Conservation (phyloP, 371 early-diverging fungal genomes). For the Circinella umbellata region DNA sequence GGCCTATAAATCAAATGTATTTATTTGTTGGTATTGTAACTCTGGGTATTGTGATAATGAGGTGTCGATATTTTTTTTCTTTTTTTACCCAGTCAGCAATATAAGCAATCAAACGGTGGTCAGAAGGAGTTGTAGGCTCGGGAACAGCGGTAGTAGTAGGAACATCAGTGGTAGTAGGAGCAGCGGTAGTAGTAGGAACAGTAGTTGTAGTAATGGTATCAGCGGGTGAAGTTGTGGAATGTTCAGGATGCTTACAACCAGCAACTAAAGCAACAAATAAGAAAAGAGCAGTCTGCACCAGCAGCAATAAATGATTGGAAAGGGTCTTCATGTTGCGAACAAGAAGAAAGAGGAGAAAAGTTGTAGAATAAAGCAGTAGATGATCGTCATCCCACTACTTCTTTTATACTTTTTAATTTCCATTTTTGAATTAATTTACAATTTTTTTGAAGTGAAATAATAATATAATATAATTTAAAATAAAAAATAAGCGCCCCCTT, state of each 20-base stretch:
- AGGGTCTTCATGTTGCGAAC: constrained; percentile 12
- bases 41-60: no score
- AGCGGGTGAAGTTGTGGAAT: background rate
- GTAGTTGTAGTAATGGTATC: background rate
- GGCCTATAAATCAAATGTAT: constrained; percentile 15
- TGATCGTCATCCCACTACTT: background rate
- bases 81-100: constrained; percentile 44
- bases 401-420: background rate
- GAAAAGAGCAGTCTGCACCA: constrained; percentile 2
- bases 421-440: background rate
- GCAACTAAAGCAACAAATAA: constrained; percentile 1
- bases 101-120: constrained; percentile 30
- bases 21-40: no score
- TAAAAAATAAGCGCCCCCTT: background rate
- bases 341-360: constrained; percentile 11
- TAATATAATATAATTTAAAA: background rate
- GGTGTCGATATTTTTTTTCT: background rate
- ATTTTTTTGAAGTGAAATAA: constrained; percentile 2
- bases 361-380: background rate
- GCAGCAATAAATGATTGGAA: constrained; percentile 17
- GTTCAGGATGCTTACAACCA: background rate
- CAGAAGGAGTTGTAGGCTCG: background rate
- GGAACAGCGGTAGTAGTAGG: background rate
- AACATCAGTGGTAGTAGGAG: no score
- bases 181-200: background rate